Base-by-base conservation (phyloP, 1,139 yeast genomes). In the Casaregolazyma suthepensis region DNA sequence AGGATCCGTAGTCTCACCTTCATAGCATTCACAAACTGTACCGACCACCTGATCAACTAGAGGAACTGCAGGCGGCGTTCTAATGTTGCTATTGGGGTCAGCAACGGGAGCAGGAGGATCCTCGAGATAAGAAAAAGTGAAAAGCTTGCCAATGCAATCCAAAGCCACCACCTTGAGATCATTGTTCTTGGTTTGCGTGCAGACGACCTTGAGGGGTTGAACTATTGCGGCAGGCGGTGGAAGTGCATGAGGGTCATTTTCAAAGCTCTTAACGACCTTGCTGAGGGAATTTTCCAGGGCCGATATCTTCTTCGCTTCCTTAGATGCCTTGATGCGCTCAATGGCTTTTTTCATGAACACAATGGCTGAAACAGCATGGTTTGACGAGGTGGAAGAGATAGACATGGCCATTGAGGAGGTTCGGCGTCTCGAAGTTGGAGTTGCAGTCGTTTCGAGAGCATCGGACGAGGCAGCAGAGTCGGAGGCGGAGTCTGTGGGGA, bases 1-100 rank as follows among this genome's bases (percentile, higher is more conserved):
- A 15, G 87, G 84, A 65, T 91, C 96, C 0, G 98, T 89, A 1
- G 90, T 89, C 67, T 91, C 98, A 26, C 96, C 96, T 57, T 85
- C 89, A 68, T 88, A 91, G 60, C 96, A 87, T 19, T 86, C 83
- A 43, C 95, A 81, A 31, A 91, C 88, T 12, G 90, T 86, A 59
- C 86, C 86, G 29, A 94, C 87, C 0, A 96, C 90, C 18, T 87
- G 87, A 64, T 90, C 96, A 38, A 95, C 82, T 56, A 90, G 67
- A 23, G 79, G 78, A 22, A 82, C 77, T 51, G 77, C 76, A 19
- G 81, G 81, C 15, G 78, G 80, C 3, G 81, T 80, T 0, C 80
- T 75, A 13, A 79, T 76, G 2, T 70, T 69, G 23, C 68, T 62
- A 17, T 65, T 70, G 53, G 59, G 73, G 56, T 59, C 65, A 6